Evolutionary conservation across 2,329 filamentous ascomycete genomes (phyloP), one percentile per base, ranked within the genome.

Genomic region (Lasiodiplodia gonubiensis): DNA sequence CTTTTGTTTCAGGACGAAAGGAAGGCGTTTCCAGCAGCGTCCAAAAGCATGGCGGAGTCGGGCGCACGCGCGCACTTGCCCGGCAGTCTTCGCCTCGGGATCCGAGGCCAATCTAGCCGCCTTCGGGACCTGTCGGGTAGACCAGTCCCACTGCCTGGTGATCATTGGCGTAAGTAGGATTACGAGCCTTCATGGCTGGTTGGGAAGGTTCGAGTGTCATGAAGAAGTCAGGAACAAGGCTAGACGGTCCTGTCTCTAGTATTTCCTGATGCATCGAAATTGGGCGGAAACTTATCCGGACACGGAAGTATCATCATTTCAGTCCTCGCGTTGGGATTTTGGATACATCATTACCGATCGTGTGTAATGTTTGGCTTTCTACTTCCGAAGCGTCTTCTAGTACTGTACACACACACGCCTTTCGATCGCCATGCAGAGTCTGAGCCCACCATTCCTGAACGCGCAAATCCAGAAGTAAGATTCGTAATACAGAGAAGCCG

Each of bases 381-480:
- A 49, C 57, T 46, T 61, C 42, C 57, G 35, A 64, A n/a, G 60
- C 39, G 14, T 53, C 60, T 14, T 64, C 60, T 64, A 64, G 23
- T 64, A 64, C 35, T 64, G 39, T 64, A 64, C 60, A 64, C 21
- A 61, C 60, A 52, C 60, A 64, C 48, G 48, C 48, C 60, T 16
- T 64, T 39, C 30, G 8, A 52, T 52, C 49, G 30, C 60, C 60
- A 53, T 52, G 30, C 48, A 25, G 21, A 53, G 46, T 5, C 33
- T 30, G 30, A 52, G 27, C 33, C 49, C 60, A 35, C 60, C 60
- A n/a, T 64, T 49, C 60, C 60, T 64, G n/a, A 53, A 64, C 25
- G 57, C 39, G 57, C 8, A 61, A 61, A 49, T 49, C 57, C 35
- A 49, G 46, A 37, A 35, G 27, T 39, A 37, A 53, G 25, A 64